These are phyloP conservation scores for Marasmius oreades DNA, from an alignment of 1,284 basidiomycete species.

Conservation along the genomic window DNA sequence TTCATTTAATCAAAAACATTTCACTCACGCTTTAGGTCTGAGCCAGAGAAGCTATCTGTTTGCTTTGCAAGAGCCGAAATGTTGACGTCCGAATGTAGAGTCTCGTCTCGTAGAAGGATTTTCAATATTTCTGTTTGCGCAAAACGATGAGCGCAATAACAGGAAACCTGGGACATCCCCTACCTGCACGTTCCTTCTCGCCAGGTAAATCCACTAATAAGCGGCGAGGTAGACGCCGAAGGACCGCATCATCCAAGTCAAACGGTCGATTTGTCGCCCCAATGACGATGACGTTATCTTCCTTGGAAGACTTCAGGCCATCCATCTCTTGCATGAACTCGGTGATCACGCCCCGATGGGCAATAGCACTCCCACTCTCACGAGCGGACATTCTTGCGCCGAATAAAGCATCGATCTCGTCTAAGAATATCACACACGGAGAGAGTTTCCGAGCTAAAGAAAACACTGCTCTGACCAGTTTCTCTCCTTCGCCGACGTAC, in stretches of 20 bases:
- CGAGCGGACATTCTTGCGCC: conserved; percentile 82
- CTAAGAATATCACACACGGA: conserved; percentile 93
- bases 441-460: conserved; percentile 83
- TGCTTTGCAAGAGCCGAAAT: conserved; percentile 61
- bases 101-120: conserved; percentile 79
- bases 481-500: conserved; percentile 96
- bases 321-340: conserved; percentile 99
- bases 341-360: conserved; percentile 81
- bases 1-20: conserved; percentile 13
- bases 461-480: conserved; percentile 90
- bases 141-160: conserved; percentile 9
- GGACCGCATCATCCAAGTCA: conserved; percentile 81
- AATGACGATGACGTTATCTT: conserved; percentile 87
- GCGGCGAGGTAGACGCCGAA: conserved; percentile 80
- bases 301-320: conserved; percentile 77
- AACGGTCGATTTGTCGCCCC: conserved; percentile 93
- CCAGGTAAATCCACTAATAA: conserved; percentile 84
- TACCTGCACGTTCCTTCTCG: conserved; percentile 77
- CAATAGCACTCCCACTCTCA: conserved; percentile 79
- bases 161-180: conserved; percentile 17
- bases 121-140: conserved; percentile 71
- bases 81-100: conserved; percentile 66
- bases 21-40: conserved; percentile 85
- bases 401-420: conserved; percentile 94
- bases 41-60: conserved; percentile 87